Base-by-base conservation (phyloP, 2,329 filamentous ascomycete species). In the Drechslerella coelobrocha region DNA sequence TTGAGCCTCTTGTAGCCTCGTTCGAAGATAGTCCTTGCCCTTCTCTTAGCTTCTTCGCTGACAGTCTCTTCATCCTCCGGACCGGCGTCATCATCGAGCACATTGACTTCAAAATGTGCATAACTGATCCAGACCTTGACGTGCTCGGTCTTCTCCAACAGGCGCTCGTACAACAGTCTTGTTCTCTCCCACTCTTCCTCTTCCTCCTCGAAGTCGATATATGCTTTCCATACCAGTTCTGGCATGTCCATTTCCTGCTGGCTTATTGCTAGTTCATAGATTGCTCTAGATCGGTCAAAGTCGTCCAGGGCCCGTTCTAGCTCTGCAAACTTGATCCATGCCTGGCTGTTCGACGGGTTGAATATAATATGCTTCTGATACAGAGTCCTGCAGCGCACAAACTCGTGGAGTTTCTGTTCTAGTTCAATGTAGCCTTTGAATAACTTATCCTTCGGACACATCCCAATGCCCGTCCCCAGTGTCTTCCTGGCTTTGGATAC, bases 81-180 rank as follows among this genome's bases (percentile, higher is more conserved):
- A 31, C 6, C 9, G 21, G 84, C 82, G 9, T 82, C 81, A 10
- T 82, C 85, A 63, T 96, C 92, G 47, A 92, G 91, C 0, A 96
- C 88, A 78, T 94, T 93, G 81, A 97, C 91, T 80, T 99, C 94
- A 77, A 99, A 97, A 79, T 95, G 90, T n/a, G 94, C 94, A 80
- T 93, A 99, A 79, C 90, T 93, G 79, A 94, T 96, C 94, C 94
- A 99, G 69, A 99, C 94, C 83, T 97, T 99, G 83, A 97, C 92
- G 78, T 99, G 94, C 77, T 94, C 89, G n/a, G 94, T 96, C 86
- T 95, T 97, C 76, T 91, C 84, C 45, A 99, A 84, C 10, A 99
- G 84, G 6, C 93, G 86, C 81, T 97, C 93, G 80, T 97, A 99
- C 47, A 99, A 82, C 2, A 82, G 81, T 52, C 94, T 85, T 2